Conservation (phyloP, 768 basidiomycete species). For the Pisolithus tinctorius region DNA sequence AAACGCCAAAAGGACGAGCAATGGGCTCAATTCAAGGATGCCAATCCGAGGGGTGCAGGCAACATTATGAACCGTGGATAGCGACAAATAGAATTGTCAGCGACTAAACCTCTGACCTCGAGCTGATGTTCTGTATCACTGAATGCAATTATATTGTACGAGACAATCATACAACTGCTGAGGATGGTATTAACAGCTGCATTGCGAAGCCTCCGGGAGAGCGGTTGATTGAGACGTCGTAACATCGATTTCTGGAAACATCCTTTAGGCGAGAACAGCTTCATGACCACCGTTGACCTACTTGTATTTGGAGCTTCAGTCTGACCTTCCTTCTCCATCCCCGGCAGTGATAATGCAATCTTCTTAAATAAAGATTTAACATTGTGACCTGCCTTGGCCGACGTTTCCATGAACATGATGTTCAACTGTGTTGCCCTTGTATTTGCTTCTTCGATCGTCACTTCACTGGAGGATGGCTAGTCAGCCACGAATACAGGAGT, state of each 20-base stretch:
- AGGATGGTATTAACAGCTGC: slow-evolving; percentile 55
- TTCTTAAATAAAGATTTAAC: slow-evolving; percentile 99
- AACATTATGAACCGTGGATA: slow-evolving; percentile 92
- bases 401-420: slow-evolving; percentile 99
- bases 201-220: slow-evolving; percentile 82
- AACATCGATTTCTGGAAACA: slow-evolving; percentile 78
- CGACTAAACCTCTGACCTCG: slow-evolving; percentile 6
- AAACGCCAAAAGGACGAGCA: slow-evolving; percentile 82
- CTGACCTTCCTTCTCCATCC: slow-evolving; percentile 82
- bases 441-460: slow-evolving; percentile 97
- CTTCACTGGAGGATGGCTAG: slow-evolving; percentile 59
- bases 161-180: slow-evolving; percentile 5
- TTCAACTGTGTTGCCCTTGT: slow-evolving; percentile 83
- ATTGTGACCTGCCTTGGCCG: slow-evolving; percentile 98
- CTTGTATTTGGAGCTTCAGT: slow-evolving; percentile 47
- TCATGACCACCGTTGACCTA: slow-evolving; percentile 16
- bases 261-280: slow-evolving; percentile 4
- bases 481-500: slow-evolving; percentile 3
- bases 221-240: slow-evolving; percentile 61
- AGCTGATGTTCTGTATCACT: slow-evolving; percentile 13
- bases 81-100: slow-evolving; percentile 3
- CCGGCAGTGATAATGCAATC: slow-evolving; percentile 96
- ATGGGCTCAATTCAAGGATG: slow-evolving; percentile 86
- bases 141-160: slow-evolving; percentile 21
- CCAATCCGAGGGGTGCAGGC: slow-evolving; percentile 84